A percentile compares a stretch with the other conserved stretches of the same genome.
phyloP scores from a whole-genome alignment of 768 basidiomycete genomes.

The Crucibulum laeve region DNA sequence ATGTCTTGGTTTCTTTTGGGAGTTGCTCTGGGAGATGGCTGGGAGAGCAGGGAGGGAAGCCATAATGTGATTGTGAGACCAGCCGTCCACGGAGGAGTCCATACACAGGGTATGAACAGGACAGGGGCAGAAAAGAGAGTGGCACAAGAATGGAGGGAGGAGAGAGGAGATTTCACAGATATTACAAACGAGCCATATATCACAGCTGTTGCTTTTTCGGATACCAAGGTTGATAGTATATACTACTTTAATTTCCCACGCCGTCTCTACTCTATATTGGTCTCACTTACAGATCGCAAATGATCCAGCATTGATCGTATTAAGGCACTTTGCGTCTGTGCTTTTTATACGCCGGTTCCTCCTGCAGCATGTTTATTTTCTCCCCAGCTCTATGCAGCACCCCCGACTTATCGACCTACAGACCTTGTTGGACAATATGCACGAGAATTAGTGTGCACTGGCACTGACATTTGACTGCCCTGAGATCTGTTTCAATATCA shows the following conservation, averaged over 20 bases:
- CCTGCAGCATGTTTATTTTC: too few species aligned
- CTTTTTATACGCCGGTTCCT: too few species aligned
- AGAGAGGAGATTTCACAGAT: conserved; percentile 23
- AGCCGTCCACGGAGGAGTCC: conserved; percentile 22
- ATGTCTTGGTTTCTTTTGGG: conserved; percentile 72
- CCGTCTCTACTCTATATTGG: conserved; percentile 15
- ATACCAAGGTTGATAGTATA: conserved; percentile 3
- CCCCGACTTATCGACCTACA: too few species aligned
- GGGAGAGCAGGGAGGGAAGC: conserved; percentile 21
- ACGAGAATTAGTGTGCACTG: too few species aligned
- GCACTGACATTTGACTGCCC: too few species aligned
- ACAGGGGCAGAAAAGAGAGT: conserved; percentile 13
- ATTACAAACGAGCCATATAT: conserved; percentile 15
- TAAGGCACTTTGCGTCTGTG: too few species aligned
- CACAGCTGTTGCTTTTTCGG: conserved; percentile 6
- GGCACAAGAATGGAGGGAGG: conserved; percentile 13
- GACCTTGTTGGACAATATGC: too few species aligned
- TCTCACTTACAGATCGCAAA: not conserved
- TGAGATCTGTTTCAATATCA: too few species aligned
- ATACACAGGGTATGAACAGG: conserved; percentile 16
- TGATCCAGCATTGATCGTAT: too few species aligned
- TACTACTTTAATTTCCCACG: conserved; percentile 17
- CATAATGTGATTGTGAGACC: conserved; percentile 14
- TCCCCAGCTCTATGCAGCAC: too few species aligned
- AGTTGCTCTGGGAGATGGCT: conserved; percentile 27